Conservation (phyloP, 2,329 filamentous ascomycete species). For the Hymenoscyphus salicellus region DNA sequence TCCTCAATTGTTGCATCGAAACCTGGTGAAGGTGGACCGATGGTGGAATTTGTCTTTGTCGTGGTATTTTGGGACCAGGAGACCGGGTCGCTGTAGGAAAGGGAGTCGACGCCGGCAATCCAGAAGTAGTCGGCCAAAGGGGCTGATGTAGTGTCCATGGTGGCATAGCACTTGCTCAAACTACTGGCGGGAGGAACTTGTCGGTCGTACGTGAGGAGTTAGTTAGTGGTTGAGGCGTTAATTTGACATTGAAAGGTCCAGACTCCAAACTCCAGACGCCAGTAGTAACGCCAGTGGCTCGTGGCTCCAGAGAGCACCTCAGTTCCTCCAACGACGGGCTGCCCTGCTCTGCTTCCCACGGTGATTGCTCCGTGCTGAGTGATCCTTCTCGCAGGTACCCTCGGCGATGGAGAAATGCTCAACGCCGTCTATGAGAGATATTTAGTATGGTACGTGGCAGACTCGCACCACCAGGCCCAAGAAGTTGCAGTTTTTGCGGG, state of each 20-base stretch:
- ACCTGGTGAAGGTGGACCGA: slow-evolving; percentile 33
- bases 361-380: background rate
- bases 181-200: slow-evolving; percentile 1
- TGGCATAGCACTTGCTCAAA: slow-evolving; percentile 21
- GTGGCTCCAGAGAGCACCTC: background rate
- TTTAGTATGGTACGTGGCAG: background rate
- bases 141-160: slow-evolving; percentile 48
- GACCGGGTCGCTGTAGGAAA: slow-evolving; percentile 59
- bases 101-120: slow-evolving; percentile 69
- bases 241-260: slow-evolving; percentile 24
- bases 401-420: background rate
- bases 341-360: background rate
- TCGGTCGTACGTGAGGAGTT: slow-evolving; percentile 12
- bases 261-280: background rate
- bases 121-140: slow-evolving; percentile 74
- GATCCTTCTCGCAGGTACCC: background rate
- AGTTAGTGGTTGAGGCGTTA: slow-evolving; percentile 12
- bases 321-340: background rate
- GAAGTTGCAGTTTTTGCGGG: background rate
- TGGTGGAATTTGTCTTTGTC: slow-evolving; percentile 24
- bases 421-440: background rate
- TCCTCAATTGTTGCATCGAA: slow-evolving; percentile 61
- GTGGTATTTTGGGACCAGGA: slow-evolving; percentile 36
- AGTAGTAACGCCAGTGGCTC: background rate
- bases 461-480: background rate